Evolutionary conservation across 106 monocot species (phyloP), one percentile per base, ranked within the genome.

Genomic region (Allium sativum): DNA sequence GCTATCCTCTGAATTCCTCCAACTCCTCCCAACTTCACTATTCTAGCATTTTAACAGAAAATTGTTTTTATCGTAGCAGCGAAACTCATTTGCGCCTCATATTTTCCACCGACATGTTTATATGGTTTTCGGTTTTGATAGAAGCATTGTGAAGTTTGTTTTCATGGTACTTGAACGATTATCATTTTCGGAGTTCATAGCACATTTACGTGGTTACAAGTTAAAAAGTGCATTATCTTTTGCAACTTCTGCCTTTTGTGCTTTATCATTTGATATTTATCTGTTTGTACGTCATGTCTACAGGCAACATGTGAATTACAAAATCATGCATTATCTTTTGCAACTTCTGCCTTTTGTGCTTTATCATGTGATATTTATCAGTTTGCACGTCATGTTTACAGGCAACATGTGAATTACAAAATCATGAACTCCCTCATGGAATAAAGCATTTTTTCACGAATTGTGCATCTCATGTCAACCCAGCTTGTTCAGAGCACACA

Each of bases 281-380:
- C 44, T 21, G 4, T 18, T 58, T 43, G 31, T 31, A 5, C 31
- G 2, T 31, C 1, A 31, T 31, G 31, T 69, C 46, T 72, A 11
- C 68, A 95, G 95, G 84, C 95, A 60, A 95, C 95, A 45, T 83
- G 84, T 73, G 95, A 95, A 70, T 42, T 84, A 22, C 51, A 71
- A 75, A 71, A 45, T 77, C 58, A 71, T 55, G 84, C n/a, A n/a
- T n/a, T n/a, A n/a, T n/a, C n/a, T n/a, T n/a, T n/a, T 58, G 77
- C 72, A 56, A 65, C 31, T 1, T 31, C 31, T 58, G 1, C 15
- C 53, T 53, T 53, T 14, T 53, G 53, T 40, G 42, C 4, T 41
- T 58, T 41, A 8, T 41, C 3, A 40, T 41, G 40, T 13, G 31
- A 22, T 56, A 22, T 58, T 58, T 41, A 11, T 45, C 44, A 12